phyloP scores from a whole-genome alignment of 495 filamentous ascomycete genomes.

The Penicillium maclennaniae region DNA sequence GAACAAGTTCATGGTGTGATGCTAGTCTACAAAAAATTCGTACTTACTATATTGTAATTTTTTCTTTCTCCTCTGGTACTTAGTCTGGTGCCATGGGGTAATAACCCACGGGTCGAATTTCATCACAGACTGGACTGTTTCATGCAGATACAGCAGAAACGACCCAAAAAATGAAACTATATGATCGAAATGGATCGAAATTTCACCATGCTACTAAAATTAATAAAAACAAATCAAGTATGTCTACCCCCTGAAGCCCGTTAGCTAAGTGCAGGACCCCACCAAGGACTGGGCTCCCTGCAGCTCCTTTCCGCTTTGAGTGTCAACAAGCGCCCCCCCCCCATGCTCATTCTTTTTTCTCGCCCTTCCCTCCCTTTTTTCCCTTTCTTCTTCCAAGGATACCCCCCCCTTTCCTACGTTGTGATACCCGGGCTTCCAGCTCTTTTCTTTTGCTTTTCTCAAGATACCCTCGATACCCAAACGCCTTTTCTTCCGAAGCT shows the following conservation, averaged over 20 bases:
- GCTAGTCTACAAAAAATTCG: background rate
- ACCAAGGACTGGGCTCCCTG: constrained; percentile 36
- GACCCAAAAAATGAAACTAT: too few species aligned
- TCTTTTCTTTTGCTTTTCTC: constrained; percentile 41
- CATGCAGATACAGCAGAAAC: too few species aligned
- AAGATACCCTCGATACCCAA: constrained; percentile 43
- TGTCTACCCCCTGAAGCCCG: constrained; percentile 3
- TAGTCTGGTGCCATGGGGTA: too few species aligned
- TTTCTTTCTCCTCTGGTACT: too few species aligned
- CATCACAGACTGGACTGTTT: too few species aligned
- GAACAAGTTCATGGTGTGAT: background rate
- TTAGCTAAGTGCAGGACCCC: constrained; percentile 13
- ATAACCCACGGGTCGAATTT: background rate
- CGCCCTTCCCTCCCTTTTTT: constrained; percentile 29
- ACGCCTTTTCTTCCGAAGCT: constrained; percentile 26
- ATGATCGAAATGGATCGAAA: background rate
- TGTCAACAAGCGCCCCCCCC: constrained; percentile 28
- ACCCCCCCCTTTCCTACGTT: constrained; percentile 30
- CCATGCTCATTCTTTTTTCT: constrained; percentile 29
- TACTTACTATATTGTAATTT: background rate
- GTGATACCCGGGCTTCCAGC: constrained; percentile 49
- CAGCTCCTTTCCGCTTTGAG: constrained; percentile 39
- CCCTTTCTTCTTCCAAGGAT: constrained; percentile 25
- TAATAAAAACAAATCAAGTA: background rate
- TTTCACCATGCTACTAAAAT: background rate